Conservation (phyloP, 805 yeast genomes). For the Pichia pseudocactophila region DNA sequence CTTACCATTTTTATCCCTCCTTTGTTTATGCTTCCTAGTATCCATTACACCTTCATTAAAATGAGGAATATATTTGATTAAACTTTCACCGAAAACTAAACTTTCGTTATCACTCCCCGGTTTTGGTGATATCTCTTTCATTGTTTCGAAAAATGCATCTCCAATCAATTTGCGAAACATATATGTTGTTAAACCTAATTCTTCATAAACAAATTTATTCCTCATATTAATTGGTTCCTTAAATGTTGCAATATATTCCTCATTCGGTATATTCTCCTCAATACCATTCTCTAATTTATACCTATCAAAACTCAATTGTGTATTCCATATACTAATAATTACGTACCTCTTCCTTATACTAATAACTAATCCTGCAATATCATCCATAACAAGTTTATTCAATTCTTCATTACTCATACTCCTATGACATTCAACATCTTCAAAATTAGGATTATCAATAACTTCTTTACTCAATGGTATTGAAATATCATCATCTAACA, state of each 20-base stretch:
- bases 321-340: constrained; percentile 55
- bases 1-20: not conserved
- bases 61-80: constrained; percentile 6
- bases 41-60: constrained; percentile 1
- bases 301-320: constrained; percentile 24
- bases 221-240: constrained; percentile 4
- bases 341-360: constrained; percentile 53
- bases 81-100: not conserved
- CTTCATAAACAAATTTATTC: constrained; percentile 2
- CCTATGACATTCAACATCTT: not conserved
- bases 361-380: constrained; percentile 51
- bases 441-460: constrained; percentile 6
- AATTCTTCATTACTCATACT: constrained; percentile 3
- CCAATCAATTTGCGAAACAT: constrained; percentile 7
- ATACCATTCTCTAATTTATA: constrained; percentile 3
- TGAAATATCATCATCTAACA: constrained; percentile 18
- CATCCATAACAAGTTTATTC: constrained; percentile 30
- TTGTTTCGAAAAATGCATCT: constrained; percentile 2
- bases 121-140: constrained; percentile 3
- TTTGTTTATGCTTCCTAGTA: constrained; percentile 4
- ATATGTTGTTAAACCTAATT: constrained; percentile 6
- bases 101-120: constrained; percentile 2
- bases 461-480: not conserved
- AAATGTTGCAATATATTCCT: constrained; percentile 2
- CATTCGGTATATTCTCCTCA: not conserved